Conservation (phyloP, 768 basidiomycete species). For the Amanita pallidorosea region DNA sequence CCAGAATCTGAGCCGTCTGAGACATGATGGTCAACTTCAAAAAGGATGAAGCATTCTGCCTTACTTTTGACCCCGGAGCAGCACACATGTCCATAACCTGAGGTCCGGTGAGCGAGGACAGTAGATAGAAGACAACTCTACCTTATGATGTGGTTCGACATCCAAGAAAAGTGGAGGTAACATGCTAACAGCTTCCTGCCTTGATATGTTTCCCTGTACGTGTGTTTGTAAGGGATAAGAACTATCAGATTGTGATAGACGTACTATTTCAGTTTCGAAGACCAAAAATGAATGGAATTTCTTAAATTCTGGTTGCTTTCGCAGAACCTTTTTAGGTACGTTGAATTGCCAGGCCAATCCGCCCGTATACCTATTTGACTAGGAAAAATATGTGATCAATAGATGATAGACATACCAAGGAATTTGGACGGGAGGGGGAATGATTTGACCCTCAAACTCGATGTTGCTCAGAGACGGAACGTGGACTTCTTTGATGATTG, state of each 20-base stretch:
- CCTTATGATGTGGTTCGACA: slow-evolving; percentile 85
- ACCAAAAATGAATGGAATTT: slow-evolving; percentile 95
- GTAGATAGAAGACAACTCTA: slow-evolving; percentile 16
- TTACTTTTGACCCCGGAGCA: slow-evolving; percentile 91
- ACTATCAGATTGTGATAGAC: not conserved
- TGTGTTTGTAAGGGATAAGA: not conserved
- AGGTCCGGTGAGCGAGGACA: not conserved
- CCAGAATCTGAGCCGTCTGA: slow-evolving; percentile 91
- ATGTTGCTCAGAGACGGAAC: slow-evolving; percentile 68
- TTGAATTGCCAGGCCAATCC: slow-evolving; percentile 97
- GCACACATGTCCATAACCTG: slow-evolving; percentile 97
- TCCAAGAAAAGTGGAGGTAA: slow-evolving; percentile 93
- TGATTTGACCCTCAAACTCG: slow-evolving; percentile 61
- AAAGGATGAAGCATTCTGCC: slow-evolving; percentile 3
- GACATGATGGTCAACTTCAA: not conserved
- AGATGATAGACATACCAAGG: slow-evolving; percentile 50
- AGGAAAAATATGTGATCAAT: not conserved
- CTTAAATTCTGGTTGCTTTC: slow-evolving; percentile 85
- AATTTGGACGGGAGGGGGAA: slow-evolving; percentile 75
- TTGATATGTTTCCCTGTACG: slow-evolving; percentile 80
- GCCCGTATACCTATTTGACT: slow-evolving; percentile 70
- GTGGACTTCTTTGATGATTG: slow-evolving; percentile 65
- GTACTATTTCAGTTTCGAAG: slow-evolving; percentile 92
- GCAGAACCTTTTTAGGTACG: slow-evolving; percentile 77
- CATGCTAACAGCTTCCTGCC: slow-evolving; percentile 99